Evolutionary conservation across 1,284 basidiomycete species (phyloP), one percentile per base, ranked within the genome.

Genomic region (Ustanciosporium gigantosporum): DNA sequence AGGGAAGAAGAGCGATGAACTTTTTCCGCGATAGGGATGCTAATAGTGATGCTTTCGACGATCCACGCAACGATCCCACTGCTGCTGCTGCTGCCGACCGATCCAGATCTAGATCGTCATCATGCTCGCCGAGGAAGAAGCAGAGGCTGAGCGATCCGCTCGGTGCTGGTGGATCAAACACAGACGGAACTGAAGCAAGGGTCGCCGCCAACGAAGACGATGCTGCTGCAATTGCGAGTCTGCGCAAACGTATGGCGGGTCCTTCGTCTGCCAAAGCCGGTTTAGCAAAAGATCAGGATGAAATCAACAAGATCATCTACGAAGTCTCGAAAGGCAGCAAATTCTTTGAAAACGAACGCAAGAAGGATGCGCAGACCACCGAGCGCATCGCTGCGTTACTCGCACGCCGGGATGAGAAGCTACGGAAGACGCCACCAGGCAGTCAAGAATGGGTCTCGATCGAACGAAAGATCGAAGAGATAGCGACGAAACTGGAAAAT

Each of bases 301-400:
- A 49, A 46, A 66, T 65, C 44, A 70, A 68, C 44, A 36, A 39
- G 8, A 69, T 62, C 46, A 76, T 76, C 40, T 72, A 69, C 47
- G 46, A 73, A 24, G 74, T 68, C 13, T 76, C 74, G 31, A 67
- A 70, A 36, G 76, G 76, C 8, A 64, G 61, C 46, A 74, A 73
- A 41, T 78, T 65, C 34, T 78, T 77, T 34, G 68, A 90, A 85
- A 88, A 90, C 66, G 89, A 91, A 81, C 88, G 88, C 76, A 83
- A 84, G 66, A 90, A 87, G 74, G 88, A 91, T 76, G 87, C 86
- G 55, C 87, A 89, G 41, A 79, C 90, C 25, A 90, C 88, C 1
- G 82, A 85, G 45, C 82, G 85, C 39, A 90, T 91, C 50, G 77
- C 82, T 32, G 83, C 45, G 9, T 36, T 75, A 17, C 60, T 72